Evolutionary conservation across 305 asterid species (phyloP), one percentile per base, ranked within the genome.

Genomic region (Fraxinus sp.): DNA sequence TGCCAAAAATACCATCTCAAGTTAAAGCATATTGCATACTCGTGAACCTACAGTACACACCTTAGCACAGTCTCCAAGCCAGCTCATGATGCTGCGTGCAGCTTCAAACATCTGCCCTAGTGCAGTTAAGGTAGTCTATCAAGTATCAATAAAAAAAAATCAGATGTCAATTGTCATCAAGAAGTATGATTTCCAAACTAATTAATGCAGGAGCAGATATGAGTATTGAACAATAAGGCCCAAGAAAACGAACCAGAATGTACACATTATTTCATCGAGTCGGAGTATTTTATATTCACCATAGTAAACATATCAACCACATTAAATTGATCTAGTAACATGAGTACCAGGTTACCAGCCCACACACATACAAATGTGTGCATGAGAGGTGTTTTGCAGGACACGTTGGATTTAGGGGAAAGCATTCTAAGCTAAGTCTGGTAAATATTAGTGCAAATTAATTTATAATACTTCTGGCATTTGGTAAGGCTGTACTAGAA

Each of bases 31-130:
- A 46, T 13, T 28, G 36, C 32, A 35, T 46, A 36, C 41, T 79
- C 72, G 28, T 62, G 36, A 81, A 82, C 71, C 59, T 77, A 49
- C 76, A 77, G 81, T 79, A 83, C 89, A 77, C 73, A 92, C 98
- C 96, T 92, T 94, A 28, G 97, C 98, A 85, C 96, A 94, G 62
- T 94, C 97, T 80, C 95, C 96, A 43, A 94, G 98, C 98, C 98
- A 94, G 81, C 78, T 88, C 98, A 94, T 94, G 86, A 92, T 94
- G 87, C 91, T 82, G 83, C 93, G 89, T 71, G 98, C 97, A 86
- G 93, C 95, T 88, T 91, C 93, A 85, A 94, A 94, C 97, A 94
- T 94, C 87, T 90, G 89, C 64, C 92, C 98, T 6, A 94, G 83
- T 81, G 98, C 98, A 79, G 93, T 89, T 84, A 94, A 90, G 43